Percentiles rank a stretch among this genome's conserved stretches.
Evolutionary conservation across 352 stramenopile species (phyloP).

Genomic region (Pythium plurisporium): DNA sequence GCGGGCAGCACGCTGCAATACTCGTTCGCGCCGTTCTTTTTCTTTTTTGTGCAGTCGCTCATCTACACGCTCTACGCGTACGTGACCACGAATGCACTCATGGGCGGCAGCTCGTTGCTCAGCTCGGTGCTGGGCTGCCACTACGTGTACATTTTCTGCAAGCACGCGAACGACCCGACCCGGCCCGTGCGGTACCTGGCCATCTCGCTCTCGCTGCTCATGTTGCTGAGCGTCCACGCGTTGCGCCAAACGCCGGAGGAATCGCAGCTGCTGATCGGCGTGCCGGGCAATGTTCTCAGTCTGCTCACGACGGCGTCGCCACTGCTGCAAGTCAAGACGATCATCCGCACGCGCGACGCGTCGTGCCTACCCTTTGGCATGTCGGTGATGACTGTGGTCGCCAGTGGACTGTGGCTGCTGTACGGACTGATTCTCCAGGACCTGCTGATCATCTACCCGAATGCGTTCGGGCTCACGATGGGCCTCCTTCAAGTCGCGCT

Average conservation of each 20-base stretch:
- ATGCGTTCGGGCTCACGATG: slow-evolving; percentile 65
- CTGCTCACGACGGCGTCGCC: slow-evolving; percentile 66
- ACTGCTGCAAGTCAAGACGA: slow-evolving; percentile 63
- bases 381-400: slow-evolving; percentile 75
- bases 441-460: slow-evolving; percentile 60
- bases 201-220: slow-evolving; percentile 41
- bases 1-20: slow-evolving; percentile 71
- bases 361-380: slow-evolving; percentile 71
- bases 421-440: slow-evolving; percentile 71
- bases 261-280: slow-evolving; percentile 58
- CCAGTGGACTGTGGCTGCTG: slow-evolving; percentile 54
- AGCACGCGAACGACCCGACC: slow-evolving; percentile 37
- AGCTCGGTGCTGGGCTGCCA: slow-evolving; percentile 52
- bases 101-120: slow-evolving; percentile 53
- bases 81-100: slow-evolving; percentile 54
- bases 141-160: slow-evolving; percentile 73
- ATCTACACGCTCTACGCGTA: slow-evolving; percentile 77
- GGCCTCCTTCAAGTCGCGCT: slow-evolving; percentile 67
- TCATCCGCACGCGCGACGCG: slow-evolving; percentile 57
- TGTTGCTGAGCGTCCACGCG: slow-evolving; percentile 49
- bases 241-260: slow-evolving; percentile 36
- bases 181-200: slow-evolving; percentile 38
- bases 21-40: slow-evolving; percentile 78
- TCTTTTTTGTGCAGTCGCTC: slow-evolving; percentile 81
- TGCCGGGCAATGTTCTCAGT: slow-evolving; percentile 70